Conservation (phyloP, 805 yeast genomes). For the Hanseniaspora pseudoguilliermondii region DNA sequence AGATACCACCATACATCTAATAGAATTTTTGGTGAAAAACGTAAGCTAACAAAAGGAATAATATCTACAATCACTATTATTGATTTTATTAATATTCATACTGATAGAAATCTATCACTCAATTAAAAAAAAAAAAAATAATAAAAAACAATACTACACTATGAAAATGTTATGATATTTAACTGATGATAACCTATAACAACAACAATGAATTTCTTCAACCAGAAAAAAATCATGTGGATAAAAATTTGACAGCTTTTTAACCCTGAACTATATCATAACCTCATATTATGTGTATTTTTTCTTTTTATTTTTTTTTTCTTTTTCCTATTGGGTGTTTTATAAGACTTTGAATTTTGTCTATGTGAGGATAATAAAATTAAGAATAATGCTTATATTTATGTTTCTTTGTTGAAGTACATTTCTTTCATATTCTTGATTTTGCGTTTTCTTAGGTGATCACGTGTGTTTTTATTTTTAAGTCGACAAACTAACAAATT, state of each 20-base stretch:
- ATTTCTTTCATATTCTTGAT: too few relatives aligned
- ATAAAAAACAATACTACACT: neutral
- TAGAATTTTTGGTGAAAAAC: too few relatives aligned
- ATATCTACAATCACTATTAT: neutral
- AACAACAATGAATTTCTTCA: conserved; percentile 15
- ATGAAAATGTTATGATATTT: neutral
- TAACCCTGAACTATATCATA: conserved; percentile 12
- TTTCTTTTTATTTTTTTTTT: neutral
- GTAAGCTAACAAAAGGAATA: too few relatives aligned
- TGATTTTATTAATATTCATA: neutral
- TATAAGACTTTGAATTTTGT: neutral
- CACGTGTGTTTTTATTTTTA: too few relatives aligned
- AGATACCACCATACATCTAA: too few relatives aligned
- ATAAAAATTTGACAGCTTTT: conserved; percentile 15
- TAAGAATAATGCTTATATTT: neutral
- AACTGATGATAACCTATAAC: conserved; percentile 13
- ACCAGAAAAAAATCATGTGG: conserved; percentile 12
- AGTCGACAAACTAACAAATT: too few relatives aligned
- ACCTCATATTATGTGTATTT: neutral
- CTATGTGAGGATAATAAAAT: neutral
- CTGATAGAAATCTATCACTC: neutral
- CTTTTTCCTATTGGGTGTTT: neutral
- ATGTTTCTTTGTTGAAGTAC: neutral
- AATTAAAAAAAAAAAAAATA: neutral
- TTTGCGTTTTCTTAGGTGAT: too few relatives aligned